Conservation (phyloP, 257 asterid species). For the Solanum chaucha region DNA sequence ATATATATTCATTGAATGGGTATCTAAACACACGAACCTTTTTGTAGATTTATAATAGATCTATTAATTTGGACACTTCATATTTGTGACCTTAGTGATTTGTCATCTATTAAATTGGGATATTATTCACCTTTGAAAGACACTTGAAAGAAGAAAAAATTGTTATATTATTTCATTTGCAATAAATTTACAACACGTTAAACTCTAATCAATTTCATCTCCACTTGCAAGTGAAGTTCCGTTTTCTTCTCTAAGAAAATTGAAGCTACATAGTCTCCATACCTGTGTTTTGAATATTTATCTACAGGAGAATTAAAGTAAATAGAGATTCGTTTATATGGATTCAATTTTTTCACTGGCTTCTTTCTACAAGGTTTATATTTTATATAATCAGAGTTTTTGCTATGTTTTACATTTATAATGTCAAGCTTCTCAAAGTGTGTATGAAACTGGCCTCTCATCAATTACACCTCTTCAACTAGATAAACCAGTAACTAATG, state of each 20-base stretch:
- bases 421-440: neutral
- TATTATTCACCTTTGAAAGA: neutral
- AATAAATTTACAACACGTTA: neutral
- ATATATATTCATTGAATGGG: neutral
- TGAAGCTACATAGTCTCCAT: neutral
- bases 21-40: neutral
- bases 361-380: neutral
- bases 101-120: neutral
- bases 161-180: neutral
- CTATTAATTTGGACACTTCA: neutral
- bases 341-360: neutral
- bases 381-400: neutral
- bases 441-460: neutral
- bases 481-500: neutral
- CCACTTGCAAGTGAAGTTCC: neutral
- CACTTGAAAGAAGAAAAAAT: neutral
- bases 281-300: neutral
- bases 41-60: neutral
- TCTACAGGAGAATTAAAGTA: neutral
- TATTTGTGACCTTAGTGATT: neutral
- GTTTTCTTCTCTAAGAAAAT: neutral
- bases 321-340: neutral
- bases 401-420: neutral
- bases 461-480: neutral
- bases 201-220: neutral